Evolutionary conservation across 345 rosid genomes (phyloP).

Genomic region (Cardiospermum halicacabum): DNA sequence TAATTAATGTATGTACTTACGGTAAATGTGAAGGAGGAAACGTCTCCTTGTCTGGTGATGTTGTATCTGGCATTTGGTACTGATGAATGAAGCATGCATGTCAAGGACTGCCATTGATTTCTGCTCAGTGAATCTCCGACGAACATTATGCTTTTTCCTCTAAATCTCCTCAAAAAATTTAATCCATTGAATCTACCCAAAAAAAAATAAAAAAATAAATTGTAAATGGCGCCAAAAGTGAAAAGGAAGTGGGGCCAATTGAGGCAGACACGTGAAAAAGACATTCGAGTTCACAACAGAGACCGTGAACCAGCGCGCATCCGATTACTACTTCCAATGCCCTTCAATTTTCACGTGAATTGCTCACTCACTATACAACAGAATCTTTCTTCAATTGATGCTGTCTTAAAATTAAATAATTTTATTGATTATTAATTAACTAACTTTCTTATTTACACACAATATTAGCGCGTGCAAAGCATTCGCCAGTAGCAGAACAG

Average conservation of each 20-base stretch:
- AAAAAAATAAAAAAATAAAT: no score
- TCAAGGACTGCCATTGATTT: constrained; percentile 79
- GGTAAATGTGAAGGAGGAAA: constrained; percentile 43
- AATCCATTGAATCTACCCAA: constrained; percentile 53
- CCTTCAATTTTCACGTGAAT: neutral
- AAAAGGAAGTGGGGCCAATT: no score
- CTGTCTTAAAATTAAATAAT: no score
- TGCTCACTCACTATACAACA: neutral
- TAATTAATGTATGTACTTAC: constrained; percentile 25
- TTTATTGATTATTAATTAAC: no score
- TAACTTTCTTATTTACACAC: no score
- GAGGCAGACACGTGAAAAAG: neutral
- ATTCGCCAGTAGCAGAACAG: neutral
- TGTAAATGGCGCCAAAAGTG: no score
- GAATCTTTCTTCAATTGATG: no score
- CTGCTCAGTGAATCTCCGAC: constrained; percentile 78
- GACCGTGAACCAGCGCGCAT: constrained; percentile 15
- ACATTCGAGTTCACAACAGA: constrained; percentile 16
- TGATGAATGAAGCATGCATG: constrained; percentile 63
- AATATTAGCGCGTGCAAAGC: neutral
- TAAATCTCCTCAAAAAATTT: constrained; percentile 39
- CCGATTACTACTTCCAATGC: neutral
- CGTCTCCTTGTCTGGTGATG: constrained; percentile 32
- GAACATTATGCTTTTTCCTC: constrained; percentile 67
- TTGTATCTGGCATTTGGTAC: constrained; percentile 39